phyloP scores from a whole-genome alignment of 2,329 filamentous ascomycete species.

The Fusarium anguioides region DNA sequence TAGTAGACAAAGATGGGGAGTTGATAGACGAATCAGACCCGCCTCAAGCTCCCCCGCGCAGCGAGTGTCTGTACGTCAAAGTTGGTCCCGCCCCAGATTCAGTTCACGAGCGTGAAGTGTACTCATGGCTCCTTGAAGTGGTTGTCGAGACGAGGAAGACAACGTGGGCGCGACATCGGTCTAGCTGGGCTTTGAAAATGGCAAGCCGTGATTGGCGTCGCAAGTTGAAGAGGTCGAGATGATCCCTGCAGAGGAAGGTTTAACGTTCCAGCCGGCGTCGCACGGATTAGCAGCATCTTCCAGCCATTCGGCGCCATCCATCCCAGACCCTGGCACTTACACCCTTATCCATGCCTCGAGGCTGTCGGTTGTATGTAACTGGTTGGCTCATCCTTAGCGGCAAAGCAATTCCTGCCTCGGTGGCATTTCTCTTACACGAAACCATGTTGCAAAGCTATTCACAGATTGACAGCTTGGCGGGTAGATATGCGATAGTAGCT shows the following conservation, averaged over 20 bases:
- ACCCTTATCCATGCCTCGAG: conserved; percentile 27
- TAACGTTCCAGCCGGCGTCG: conserved; percentile 46
- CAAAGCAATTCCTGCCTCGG: conserved; percentile 33
- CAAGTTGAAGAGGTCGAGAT: conserved; percentile 31
- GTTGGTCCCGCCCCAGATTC: conserved; percentile 31
- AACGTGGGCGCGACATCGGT: conserved; percentile 50
- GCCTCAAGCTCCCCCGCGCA: conserved; percentile 41
- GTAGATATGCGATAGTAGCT: conserved; percentile 39
- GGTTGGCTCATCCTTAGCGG: conserved; percentile 39
- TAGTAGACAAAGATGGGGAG: conserved; percentile 27
- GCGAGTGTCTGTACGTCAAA: conserved; percentile 45
- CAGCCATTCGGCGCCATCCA: conserved; percentile 40
- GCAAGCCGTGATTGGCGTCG: conserved; percentile 48
- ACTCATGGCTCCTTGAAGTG: conserved; percentile 32
- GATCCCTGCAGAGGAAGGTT: conserved; percentile 42
- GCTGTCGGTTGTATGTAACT: conserved; percentile 40
- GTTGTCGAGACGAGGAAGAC: conserved; percentile 15
- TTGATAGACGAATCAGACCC: conserved; percentile 39
- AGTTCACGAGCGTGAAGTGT: conserved; percentile 24
- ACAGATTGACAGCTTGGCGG: conserved; percentile 38
- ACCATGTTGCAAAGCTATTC: conserved; percentile 50
- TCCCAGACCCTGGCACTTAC: conserved; percentile 19
- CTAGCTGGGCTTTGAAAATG: conserved; percentile 46
- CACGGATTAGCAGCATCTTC: conserved; percentile 40
- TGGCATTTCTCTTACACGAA: conserved; percentile 53